Percentiles rank a stretch among this genome's conserved stretches.
phyloP scores from a whole-genome alignment of 495 filamentous ascomycete species.

The Penicillium crystallinum region DNA sequence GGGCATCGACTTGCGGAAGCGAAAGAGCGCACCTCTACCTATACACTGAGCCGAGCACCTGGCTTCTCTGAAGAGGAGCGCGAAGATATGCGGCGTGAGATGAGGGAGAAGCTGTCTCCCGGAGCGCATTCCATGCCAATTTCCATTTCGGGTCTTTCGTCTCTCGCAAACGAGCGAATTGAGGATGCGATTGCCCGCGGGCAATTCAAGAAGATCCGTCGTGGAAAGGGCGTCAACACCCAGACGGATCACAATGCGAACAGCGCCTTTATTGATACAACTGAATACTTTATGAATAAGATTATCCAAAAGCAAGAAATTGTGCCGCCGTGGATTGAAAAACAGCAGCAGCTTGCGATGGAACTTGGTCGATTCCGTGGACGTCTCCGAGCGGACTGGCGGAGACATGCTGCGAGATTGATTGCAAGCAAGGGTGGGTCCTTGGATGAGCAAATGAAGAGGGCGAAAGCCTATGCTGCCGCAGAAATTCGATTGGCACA shows the following conservation, averaged over 20 bases:
- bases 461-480: slow-evolving; percentile 67
- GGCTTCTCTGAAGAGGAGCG: slow-evolving; percentile 64
- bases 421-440: slow-evolving; percentile 78
- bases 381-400: slow-evolving; percentile 78
- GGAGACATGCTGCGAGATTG: slow-evolving; percentile 70
- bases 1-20: slow-evolving; percentile 69
- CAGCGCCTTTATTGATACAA: slow-evolving; percentile 91
- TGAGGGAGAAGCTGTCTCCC: slow-evolving; percentile 75
- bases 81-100: slow-evolving; percentile 60
- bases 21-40: slow-evolving; percentile 70
- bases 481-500: slow-evolving; percentile 57
- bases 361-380: slow-evolving; percentile 65
- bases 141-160: slow-evolving; percentile 70
- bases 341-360: slow-evolving; percentile 83
- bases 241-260: slow-evolving; percentile 75
- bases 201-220: slow-evolving; percentile 81
- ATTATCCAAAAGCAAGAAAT: slow-evolving; percentile 90
- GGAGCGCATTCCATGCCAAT: slow-evolving; percentile 71
- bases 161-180: slow-evolving; percentile 87
- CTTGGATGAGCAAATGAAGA: slow-evolving; percentile 67
- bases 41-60: slow-evolving; percentile 56
- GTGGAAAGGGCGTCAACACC: slow-evolving; percentile 65
- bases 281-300: slow-evolving; percentile 97
- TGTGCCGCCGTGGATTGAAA: slow-evolving; percentile 72
- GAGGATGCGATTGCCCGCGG: slow-evolving; percentile 90